Conservation (phyloP, 1,284 basidiomycete species). For the Cryptococcus sp. region DNA sequence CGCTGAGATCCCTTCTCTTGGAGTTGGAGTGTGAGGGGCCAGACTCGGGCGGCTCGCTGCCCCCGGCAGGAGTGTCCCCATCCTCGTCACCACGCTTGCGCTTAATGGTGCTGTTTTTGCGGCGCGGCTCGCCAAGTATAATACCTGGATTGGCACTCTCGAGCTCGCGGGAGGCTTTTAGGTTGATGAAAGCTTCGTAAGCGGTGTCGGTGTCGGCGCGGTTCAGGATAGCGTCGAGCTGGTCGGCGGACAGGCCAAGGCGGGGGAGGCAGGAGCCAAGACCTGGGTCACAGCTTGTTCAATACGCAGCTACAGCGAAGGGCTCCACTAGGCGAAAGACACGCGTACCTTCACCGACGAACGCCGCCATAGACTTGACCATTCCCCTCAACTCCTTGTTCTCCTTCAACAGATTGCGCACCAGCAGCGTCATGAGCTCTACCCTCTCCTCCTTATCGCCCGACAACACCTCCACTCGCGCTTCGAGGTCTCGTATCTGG, state of each 20-base stretch:
- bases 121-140: slow-evolving; percentile 22
- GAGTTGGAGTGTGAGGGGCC: neutral
- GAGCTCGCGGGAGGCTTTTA: slow-evolving; percentile 47
- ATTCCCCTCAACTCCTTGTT: slow-evolving; percentile 77
- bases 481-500: slow-evolving; percentile 88
- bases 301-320: neutral
- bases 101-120: slow-evolving; percentile 19
- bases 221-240: slow-evolving; percentile 75
- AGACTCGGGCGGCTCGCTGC: neutral
- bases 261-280: slow-evolving; percentile 64
- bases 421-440: slow-evolving; percentile 71
- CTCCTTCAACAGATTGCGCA: slow-evolving; percentile 84
- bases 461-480: slow-evolving; percentile 82
- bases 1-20: slow-evolving; percentile 2
- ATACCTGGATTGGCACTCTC: slow-evolving; percentile 36
- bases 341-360: slow-evolving; percentile 70
- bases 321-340: neutral
- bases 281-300: slow-evolving; percentile 22
- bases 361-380: slow-evolving; percentile 67
- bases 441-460: slow-evolving; percentile 83
- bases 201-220: slow-evolving; percentile 85
- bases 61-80: neutral
- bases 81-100: slow-evolving; percentile 26
- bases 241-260: slow-evolving; percentile 66
- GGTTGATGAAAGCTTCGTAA: slow-evolving; percentile 72